Evolutionary conservation across 306 rosid genomes (phyloP).

Genomic region (Vachellia collinsii): DNA sequence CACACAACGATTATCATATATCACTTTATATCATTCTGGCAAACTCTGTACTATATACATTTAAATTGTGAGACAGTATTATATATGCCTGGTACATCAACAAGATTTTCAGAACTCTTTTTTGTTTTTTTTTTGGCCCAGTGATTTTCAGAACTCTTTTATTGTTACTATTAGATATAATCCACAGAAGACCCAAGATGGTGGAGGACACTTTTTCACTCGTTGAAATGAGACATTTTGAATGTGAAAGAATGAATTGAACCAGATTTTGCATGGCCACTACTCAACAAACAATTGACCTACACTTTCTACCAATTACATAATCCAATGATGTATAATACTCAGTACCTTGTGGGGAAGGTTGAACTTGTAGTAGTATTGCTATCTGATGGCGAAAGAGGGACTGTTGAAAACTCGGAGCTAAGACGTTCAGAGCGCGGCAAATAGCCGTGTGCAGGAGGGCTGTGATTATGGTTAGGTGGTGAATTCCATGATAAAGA

Average conservation of each 20-base stretch:
- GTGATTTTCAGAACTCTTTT: slow-evolving; percentile 7
- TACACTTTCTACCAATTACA: slow-evolving; percentile 76
- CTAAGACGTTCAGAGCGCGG: slow-evolving; percentile 61
- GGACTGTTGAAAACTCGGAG: slow-evolving; percentile 88
- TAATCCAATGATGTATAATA: slow-evolving; percentile 8
- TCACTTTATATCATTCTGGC: not conserved
- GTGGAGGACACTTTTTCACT: slow-evolving; percentile 9
- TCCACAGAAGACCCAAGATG: not conserved
- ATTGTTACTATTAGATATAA: not conserved
- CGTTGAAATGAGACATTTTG: slow-evolving; percentile 18
- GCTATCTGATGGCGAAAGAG: slow-evolving; percentile 78
- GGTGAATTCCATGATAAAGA: slow-evolving; percentile 41
- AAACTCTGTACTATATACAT: slow-evolving; percentile 21
- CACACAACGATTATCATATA: not conserved
- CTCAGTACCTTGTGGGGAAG: slow-evolving; percentile 61
- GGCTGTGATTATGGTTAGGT: slow-evolving; percentile 46
- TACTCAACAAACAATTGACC: slow-evolving; percentile 49
- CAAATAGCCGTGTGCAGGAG: slow-evolving; percentile 47
- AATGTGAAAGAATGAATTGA: slow-evolving; percentile 69
- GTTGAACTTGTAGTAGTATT: slow-evolving; percentile 46
- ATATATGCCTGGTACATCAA: slow-evolving; percentile 1
- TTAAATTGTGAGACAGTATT: not conserved
- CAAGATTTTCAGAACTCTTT: slow-evolving; percentile 1
- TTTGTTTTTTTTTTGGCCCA: no score
- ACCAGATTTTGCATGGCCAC: slow-evolving; percentile 46